Conservation (phyloP, 2,329 filamentous ascomycete species). For the Fusarium nematophilum region DNA sequence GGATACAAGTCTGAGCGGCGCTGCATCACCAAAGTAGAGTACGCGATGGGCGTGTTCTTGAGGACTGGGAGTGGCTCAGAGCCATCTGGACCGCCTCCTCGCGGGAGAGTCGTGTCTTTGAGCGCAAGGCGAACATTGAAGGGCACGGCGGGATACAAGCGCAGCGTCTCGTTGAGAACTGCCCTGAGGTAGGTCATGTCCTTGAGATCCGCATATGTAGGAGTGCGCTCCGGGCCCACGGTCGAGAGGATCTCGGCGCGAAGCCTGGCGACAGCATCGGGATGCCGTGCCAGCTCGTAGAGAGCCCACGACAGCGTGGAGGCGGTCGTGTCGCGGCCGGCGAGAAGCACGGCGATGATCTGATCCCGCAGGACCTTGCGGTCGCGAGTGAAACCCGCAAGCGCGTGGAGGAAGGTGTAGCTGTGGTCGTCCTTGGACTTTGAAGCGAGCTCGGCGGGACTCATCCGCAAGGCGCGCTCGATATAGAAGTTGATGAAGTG, state of each 20-base stretch:
- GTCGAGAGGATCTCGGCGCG: constrained; percentile 76
- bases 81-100: constrained; percentile 74
- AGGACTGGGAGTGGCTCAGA: constrained; percentile 71
- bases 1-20: constrained; percentile 73
- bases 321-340: constrained; percentile 89
- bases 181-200: constrained; percentile 85
- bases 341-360: constrained; percentile 82
- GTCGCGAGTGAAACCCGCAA: constrained; percentile 83
- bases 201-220: constrained; percentile 85
- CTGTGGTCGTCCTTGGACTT: constrained; percentile 77
- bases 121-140: constrained; percentile 81
- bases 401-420: constrained; percentile 88
- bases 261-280: constrained; percentile 73
- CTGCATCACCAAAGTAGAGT: constrained; percentile 79
- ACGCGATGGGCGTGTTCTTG: constrained; percentile 74
- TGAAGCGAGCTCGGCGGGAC: constrained; percentile 75
- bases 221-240: constrained; percentile 71
- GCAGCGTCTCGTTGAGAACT: constrained; percentile 80
- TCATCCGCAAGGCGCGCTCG: constrained; percentile 75
- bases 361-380: constrained; percentile 83
- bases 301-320: constrained; percentile 83
- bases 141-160: constrained; percentile 81
- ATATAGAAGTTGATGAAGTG: constrained; percentile 83
- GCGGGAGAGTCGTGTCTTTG: constrained; percentile 78
- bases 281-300: constrained; percentile 82